phyloP scores from a whole-genome alignment of 2,329 filamentous ascomycete genomes.

The Sporothrix schenckii region DNA sequence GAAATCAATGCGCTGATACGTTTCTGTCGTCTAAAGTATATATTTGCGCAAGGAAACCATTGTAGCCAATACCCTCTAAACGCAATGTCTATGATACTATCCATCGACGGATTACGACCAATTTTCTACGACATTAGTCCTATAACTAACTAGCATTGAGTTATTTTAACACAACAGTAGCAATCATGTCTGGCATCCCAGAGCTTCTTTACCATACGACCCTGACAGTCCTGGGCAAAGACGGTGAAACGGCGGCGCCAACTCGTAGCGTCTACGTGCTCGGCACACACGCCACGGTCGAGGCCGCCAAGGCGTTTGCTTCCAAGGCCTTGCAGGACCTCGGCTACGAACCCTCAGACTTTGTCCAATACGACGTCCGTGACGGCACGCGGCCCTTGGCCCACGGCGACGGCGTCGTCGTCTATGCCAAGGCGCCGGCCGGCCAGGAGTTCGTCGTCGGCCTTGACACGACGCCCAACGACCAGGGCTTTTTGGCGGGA shows the following conservation, averaged over 20 bases:
- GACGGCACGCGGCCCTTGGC: background rate
- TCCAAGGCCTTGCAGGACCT: slow-evolving; percentile 41
- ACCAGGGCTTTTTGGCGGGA: slow-evolving; percentile 39
- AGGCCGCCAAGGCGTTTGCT: slow-evolving; percentile 46
- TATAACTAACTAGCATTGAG: too few species aligned
- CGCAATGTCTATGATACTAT: too few species aligned
- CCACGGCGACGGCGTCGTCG: slow-evolving; percentile 44
- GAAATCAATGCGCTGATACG: too few species aligned
- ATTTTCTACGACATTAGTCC: too few species aligned
- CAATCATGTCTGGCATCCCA: slow-evolving; percentile 36
- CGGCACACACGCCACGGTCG: slow-evolving; percentile 45
- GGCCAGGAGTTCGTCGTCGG: slow-evolving; percentile 47
- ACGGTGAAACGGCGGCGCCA: slow-evolving; percentile 38
- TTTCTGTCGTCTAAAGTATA: too few species aligned
- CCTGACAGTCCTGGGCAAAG: slow-evolving; percentile 37
- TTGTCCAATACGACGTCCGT: slow-evolving; percentile 42
- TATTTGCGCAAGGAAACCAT: too few species aligned
- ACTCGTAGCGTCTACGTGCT: slow-evolving; percentile 44
- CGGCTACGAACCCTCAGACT: slow-evolving; percentile 46
- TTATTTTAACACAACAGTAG: background rate
- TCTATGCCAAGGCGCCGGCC: slow-evolving; percentile 44
- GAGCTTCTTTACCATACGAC: slow-evolving; percentile 45
- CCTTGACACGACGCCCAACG: slow-evolving; percentile 47
- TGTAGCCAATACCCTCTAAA: too few species aligned
- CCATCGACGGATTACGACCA: too few species aligned